phyloP scores from a whole-genome alignment of 257 asterid species.

The Nicotiana otophora region DNA sequence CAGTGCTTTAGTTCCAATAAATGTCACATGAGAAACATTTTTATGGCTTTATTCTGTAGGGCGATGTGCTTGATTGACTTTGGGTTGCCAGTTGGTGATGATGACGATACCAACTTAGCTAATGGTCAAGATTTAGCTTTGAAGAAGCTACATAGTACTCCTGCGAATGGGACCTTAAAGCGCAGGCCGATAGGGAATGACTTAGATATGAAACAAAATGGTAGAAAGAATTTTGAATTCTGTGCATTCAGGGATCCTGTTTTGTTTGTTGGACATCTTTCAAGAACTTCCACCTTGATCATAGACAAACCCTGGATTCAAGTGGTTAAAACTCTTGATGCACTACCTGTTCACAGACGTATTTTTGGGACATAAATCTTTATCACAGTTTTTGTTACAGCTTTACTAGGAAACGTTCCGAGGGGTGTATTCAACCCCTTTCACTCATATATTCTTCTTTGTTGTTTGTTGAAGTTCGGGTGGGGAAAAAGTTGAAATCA shows the following conservation, averaged over 20 bases:
- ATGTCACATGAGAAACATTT: neutral
- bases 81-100: slow-evolving; percentile 61
- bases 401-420: slow-evolving; percentile 17
- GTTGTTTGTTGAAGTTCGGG: slow-evolving; percentile 14
- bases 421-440: slow-evolving; percentile 26
- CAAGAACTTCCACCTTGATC: slow-evolving; percentile 74
- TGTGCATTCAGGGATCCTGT: slow-evolving; percentile 73
- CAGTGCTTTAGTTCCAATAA: slow-evolving; percentile 1
- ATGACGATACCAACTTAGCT: slow-evolving; percentile 34
- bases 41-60: slow-evolving; percentile 34
- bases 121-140: slow-evolving; percentile 32
- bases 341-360: slow-evolving; percentile 86
- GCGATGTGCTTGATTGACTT: slow-evolving; percentile 86
- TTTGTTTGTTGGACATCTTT: slow-evolving; percentile 85
- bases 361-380: slow-evolving; percentile 62
- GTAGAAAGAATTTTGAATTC: slow-evolving; percentile 64
- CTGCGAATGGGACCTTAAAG: slow-evolving; percentile 44
- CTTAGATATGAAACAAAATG: slow-evolving; percentile 41
- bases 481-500: slow-evolving; percentile 22
- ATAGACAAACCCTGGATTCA: slow-evolving; percentile 86
- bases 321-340: slow-evolving; percentile 62
- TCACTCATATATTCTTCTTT: slow-evolving; percentile 25
- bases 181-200: slow-evolving; percentile 47
- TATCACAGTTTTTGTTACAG: neutral
- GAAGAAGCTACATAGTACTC: slow-evolving; percentile 33